A percentile compares a stretch with the other conserved stretches of the same genome.
phyloP scores from a whole-genome alignment of 192 early-diverging fungal species.

The Powellomyces hirtus region DNA sequence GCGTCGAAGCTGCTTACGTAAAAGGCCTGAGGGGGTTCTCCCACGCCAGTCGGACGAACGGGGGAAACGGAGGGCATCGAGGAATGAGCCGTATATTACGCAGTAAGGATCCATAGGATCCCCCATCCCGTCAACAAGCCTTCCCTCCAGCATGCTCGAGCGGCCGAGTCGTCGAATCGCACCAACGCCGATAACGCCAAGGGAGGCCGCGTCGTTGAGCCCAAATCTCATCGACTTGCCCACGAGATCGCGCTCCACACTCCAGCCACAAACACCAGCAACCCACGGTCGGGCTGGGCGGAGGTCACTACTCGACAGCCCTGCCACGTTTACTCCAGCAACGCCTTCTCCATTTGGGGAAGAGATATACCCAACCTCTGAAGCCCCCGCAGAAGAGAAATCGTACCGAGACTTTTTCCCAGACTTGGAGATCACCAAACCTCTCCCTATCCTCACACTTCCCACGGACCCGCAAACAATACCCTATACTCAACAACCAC shows the following conservation, averaged over 20 bases:
- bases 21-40: too few relatives aligned
- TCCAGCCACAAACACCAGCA: background rate
- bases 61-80: too few relatives aligned
- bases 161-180: too few relatives aligned
- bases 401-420: slow-evolving; percentile 80
- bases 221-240: slow-evolving; percentile 1
- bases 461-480: too few relatives aligned
- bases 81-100: too few relatives aligned
- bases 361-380: background rate
- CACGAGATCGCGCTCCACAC: background rate
- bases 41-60: too few relatives aligned
- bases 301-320: background rate
- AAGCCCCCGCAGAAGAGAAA: slow-evolving; percentile 82
- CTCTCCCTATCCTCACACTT: slow-evolving; percentile 45
- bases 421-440: slow-evolving; percentile 60
- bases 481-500: too few relatives aligned
- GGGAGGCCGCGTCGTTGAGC: too few relatives aligned
- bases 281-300: background rate
- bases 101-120: too few relatives aligned
- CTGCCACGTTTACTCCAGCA: background rate
- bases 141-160: too few relatives aligned
- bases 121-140: too few relatives aligned
- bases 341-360: background rate
- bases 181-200: background rate
- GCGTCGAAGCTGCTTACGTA: too few relatives aligned